Percentiles rank a stretch among this genome's conserved stretches.
Evolutionary conservation across 345 rosid genomes (phyloP).

Genomic region (Salix arbutifolia): DNA sequence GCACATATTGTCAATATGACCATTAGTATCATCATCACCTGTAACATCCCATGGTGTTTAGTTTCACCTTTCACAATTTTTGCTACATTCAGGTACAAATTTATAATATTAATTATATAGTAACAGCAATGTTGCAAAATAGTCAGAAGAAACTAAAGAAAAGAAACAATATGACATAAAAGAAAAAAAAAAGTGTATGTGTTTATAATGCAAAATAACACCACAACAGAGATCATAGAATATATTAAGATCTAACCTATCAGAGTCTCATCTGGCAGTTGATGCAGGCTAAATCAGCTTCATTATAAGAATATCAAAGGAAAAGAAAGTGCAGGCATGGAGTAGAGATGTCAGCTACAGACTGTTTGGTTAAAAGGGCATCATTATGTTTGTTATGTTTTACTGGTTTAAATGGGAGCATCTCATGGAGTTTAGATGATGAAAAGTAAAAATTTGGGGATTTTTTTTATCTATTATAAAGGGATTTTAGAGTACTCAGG

Average conservation of each 20-base stretch:
- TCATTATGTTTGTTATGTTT: not conserved
- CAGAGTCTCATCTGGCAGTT: not conserved
- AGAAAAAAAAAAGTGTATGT: not conserved
- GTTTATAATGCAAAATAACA: too few relatives aligned
- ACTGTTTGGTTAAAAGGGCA: not conserved
- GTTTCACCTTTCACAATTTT: not conserved
- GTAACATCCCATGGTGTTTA: conserved; percentile 13
- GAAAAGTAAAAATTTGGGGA: not conserved
- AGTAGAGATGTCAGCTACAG: not conserved
- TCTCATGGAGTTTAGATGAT: not conserved
- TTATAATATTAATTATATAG: not conserved
- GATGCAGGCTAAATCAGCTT: not conserved
- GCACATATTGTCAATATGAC: conserved; percentile 94
- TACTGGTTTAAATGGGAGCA: not conserved
- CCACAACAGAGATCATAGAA: too few relatives aligned
- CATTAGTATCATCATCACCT: conserved; percentile 99
- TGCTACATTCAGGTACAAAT: not conserved
- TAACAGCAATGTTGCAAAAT: too few relatives aligned
- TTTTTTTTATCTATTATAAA: too few relatives aligned
- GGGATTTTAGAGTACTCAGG: not conserved
- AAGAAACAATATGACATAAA: not conserved
- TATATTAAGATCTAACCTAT: too few relatives aligned
- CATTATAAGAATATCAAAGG: not conserved
- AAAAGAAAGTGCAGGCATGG: not conserved
- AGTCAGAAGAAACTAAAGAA: not conserved